Conservation (phyloP, 2,329 filamentous ascomycete species). For the Xylariaceae sp. region DNA sequence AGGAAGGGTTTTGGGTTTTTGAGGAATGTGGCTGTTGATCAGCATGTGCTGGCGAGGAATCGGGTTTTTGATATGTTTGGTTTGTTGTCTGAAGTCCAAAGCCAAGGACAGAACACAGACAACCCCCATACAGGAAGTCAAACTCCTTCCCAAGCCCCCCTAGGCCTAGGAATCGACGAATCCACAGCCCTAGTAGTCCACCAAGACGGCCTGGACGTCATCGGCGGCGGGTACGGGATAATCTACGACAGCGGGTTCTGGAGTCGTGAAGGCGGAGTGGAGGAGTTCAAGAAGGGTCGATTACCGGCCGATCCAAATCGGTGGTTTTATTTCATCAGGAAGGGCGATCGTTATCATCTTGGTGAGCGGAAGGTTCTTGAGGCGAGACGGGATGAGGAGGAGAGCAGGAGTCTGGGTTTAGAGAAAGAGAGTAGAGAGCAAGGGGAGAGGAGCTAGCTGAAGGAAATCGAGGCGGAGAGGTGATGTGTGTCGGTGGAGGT, state of each 20-base stretch:
- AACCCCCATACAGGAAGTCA: no score
- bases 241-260: slow-evolving; percentile 32
- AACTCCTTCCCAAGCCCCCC: no score
- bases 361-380: slow-evolving; percentile 25
- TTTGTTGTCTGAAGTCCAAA: slow-evolving; percentile 31
- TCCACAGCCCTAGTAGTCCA: slow-evolving; percentile 31
- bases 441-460: no score
- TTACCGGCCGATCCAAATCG: slow-evolving; percentile 21
- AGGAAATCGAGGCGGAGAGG: no score
- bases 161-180: slow-evolving; percentile 32
- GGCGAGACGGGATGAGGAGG: not conserved
- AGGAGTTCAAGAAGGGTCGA: slow-evolving; percentile 27
- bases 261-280: slow-evolving; percentile 29
- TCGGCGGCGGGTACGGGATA: slow-evolving; percentile 29
- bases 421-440: no score
- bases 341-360: slow-evolving; percentile 29
- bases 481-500: no score
- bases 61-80: slow-evolving; percentile 34
- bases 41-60: slow-evolving; percentile 31
- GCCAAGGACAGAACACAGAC: no score
- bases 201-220: slow-evolving; percentile 25
- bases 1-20: slow-evolving; percentile 31
- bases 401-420: no score
- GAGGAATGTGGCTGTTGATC: slow-evolving; percentile 28
- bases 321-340: slow-evolving; percentile 28